phyloP scores from a whole-genome alignment of 495 filamentous ascomycete species.

The Penicillium taxi region DNA sequence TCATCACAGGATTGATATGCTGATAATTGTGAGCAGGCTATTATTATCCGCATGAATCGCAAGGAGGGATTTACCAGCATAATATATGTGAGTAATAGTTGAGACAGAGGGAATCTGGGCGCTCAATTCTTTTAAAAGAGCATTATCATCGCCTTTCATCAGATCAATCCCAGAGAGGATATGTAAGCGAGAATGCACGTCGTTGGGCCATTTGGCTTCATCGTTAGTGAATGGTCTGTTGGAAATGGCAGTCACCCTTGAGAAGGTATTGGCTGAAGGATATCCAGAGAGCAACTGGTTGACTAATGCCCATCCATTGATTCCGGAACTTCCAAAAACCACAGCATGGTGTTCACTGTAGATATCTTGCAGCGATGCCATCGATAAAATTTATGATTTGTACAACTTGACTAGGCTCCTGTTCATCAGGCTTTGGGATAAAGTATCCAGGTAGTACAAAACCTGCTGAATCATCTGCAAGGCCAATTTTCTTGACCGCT shows the following conservation, averaged over 20 bases:
- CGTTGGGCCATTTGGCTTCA: constrained; percentile 34
- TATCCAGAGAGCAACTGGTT: constrained; percentile 37
- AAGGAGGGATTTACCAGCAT: constrained; percentile 22
- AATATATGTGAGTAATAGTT: constrained; percentile 37
- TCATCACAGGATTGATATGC: constrained; percentile 13
- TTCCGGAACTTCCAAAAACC: constrained; percentile 25
- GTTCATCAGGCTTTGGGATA: too few relatives aligned
- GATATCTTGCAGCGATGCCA: too few relatives aligned
- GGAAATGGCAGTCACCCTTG: constrained; percentile 36
- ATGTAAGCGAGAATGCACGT: constrained; percentile 25
- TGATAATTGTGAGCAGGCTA: neutral
- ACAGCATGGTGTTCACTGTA: constrained; percentile 13
- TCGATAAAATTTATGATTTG: too few relatives aligned
- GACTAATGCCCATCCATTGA: constrained; percentile 41
- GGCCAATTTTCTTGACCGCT: too few relatives aligned
- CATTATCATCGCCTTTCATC: constrained; percentile 12
- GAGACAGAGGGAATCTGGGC: constrained; percentile 29
- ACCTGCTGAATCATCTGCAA: too few relatives aligned
- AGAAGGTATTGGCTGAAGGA: constrained; percentile 30
- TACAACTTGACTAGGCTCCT: too few relatives aligned
- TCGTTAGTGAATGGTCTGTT: constrained; percentile 33
- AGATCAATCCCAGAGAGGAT: constrained; percentile 37
- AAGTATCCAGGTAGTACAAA: too few relatives aligned
- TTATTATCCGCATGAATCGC: neutral
- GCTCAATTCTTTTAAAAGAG: constrained; percentile 22